Percentiles rank a stretch among this genome's conserved stretches.
These are phyloP conservation scores for Durio zibethinus DNA, from an alignment of 345 rosid genomes.

Conservation along the genomic window DNA sequence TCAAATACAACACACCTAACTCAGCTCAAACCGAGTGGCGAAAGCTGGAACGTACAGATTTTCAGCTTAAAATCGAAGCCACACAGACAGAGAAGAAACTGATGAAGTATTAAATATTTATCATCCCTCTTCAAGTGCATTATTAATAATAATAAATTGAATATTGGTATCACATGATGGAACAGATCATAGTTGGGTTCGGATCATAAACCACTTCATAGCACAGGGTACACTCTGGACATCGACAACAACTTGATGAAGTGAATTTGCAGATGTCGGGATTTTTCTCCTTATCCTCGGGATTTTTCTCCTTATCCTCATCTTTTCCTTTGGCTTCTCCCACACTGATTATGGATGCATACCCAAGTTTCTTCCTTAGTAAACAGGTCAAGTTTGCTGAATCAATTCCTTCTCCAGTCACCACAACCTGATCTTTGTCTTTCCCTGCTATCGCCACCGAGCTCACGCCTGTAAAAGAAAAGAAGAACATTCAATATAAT, in stretches of 20 bases:
- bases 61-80: too few species aligned
- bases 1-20: too few species aligned
- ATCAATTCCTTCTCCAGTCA: slow-evolving; percentile 8
- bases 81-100: too few species aligned
- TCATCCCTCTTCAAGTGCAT: too few species aligned
- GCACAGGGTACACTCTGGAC: not conserved
- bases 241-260: not conserved
- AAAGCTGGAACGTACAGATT: too few species aligned
- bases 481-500: not conserved
- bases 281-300: not conserved
- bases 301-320: too few species aligned
- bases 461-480: not conserved
- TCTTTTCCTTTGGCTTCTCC: not conserved
- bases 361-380: not conserved
- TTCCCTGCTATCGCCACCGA: not conserved
- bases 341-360: not conserved
- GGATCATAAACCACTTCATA: not conserved
- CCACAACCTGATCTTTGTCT: slow-evolving; percentile 10
- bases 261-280: not conserved
- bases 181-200: not conserved
- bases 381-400: not conserved
- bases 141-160: too few species aligned
- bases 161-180: not conserved
- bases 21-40: too few species aligned
- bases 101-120: too few species aligned